These are phyloP conservation scores for Mucor mucedo DNA, from an alignment of 371 early-diverging fungal species.

Conservation along the genomic window DNA sequence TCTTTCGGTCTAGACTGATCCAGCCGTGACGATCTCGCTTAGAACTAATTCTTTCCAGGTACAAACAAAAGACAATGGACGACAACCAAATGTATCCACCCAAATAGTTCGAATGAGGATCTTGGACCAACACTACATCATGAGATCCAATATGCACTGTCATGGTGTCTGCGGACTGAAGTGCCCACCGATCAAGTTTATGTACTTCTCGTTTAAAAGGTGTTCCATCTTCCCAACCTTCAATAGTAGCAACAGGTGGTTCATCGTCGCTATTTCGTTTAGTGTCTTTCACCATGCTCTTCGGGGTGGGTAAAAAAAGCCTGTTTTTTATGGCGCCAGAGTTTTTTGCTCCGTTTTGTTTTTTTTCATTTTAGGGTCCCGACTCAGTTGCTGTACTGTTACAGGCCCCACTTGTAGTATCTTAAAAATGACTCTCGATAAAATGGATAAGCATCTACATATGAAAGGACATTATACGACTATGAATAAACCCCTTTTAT, in stretches of 20 bases:
- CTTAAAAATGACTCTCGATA: constrained; percentile 22
- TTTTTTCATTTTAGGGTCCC: constrained; percentile 3
- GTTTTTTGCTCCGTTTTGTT: neutral
- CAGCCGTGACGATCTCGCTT: constrained; percentile 37
- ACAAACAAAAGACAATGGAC: constrained; percentile 53
- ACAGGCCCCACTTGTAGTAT: constrained; percentile 33
- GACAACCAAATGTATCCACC: constrained; percentile 56
- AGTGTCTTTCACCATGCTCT: constrained; percentile 6
- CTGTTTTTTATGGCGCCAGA: neutral
- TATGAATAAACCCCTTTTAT: constrained; percentile 27
- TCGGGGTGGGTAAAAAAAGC: neutral
- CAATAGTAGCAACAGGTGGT: constrained; percentile 46
- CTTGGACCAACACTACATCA: constrained; percentile 49
- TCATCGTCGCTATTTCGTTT: constrained; percentile 32
- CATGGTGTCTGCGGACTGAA: constrained; percentile 54
- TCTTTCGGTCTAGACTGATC: constrained; percentile 43
- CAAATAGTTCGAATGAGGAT: constrained; percentile 54
- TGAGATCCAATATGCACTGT: constrained; percentile 46
- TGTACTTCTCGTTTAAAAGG: constrained; percentile 39
- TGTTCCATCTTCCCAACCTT: constrained; percentile 61
- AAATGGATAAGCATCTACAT: constrained; percentile 28
- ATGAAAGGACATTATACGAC: constrained; percentile 22
- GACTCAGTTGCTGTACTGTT: constrained; percentile 2
- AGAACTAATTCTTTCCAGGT: constrained; percentile 37
- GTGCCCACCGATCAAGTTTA: constrained; percentile 60